These are phyloP conservation scores for Alternaria postmessia DNA, from an alignment of 2,329 filamentous ascomycete genomes.

Conservation along the genomic window DNA sequence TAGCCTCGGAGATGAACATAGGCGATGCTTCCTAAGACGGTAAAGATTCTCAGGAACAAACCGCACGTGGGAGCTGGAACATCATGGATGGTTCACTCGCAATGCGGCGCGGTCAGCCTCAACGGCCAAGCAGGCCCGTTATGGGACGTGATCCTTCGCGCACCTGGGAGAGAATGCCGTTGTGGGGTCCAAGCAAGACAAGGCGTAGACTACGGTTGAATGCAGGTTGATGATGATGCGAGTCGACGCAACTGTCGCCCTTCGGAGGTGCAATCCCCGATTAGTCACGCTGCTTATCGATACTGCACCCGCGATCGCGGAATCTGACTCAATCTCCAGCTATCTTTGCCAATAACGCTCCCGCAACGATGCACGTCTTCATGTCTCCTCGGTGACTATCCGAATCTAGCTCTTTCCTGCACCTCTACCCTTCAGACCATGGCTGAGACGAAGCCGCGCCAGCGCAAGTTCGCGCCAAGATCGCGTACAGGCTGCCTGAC, in stretches of 20 bases:
- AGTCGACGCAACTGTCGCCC: background rate
- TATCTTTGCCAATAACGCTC: constrained; percentile 11
- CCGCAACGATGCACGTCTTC: constrained; percentile 18
- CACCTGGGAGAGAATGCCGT: background rate
- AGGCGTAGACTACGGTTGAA: background rate
- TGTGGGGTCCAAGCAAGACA: background rate
- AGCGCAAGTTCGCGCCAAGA: constrained; percentile 49
- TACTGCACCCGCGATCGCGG: constrained; percentile 7
- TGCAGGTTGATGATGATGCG: background rate
- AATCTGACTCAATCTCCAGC: constrained; percentile 17
- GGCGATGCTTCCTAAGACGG: constrained; percentile 35
- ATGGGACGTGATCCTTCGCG: constrained; percentile 6
- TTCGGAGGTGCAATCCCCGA: constrained; percentile 7
- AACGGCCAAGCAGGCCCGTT: constrained; percentile 8
- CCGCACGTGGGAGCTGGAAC: constrained; percentile 14
- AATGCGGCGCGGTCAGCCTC: background rate
- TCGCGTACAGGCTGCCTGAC: constrained; percentile 48
- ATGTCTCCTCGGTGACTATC: constrained; percentile 23
- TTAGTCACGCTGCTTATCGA: constrained; percentile 19
- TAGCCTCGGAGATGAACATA: constrained; percentile 34
- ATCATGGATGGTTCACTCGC: constrained; percentile 7
- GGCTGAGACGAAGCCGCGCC: constrained; percentile 43
- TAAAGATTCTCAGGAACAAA: constrained; percentile 8
- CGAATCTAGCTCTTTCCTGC: constrained; percentile 5
- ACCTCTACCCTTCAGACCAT: constrained; percentile 29